Percentiles rank a stretch among this genome's conserved stretches.
Evolutionary conservation across 2,329 filamentous ascomycete species (phyloP).

Genomic region (Aureobasidium musti): DNA sequence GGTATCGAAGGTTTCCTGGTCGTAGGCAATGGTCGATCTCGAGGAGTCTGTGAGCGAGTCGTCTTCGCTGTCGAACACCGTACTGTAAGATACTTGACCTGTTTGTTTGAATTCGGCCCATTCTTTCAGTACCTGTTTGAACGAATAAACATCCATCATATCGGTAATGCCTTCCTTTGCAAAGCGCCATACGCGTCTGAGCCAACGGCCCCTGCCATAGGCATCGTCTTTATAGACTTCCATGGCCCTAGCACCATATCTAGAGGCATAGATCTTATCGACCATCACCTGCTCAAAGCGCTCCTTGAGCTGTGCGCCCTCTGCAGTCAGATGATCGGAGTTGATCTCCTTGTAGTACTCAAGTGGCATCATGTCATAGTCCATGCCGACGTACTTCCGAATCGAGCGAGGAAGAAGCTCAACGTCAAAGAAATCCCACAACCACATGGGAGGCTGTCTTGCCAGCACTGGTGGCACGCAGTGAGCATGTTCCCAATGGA

Average conservation of each 20-base stretch:
- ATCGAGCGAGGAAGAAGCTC: neutral
- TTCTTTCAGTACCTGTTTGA: neutral
- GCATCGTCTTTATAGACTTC: slow-evolving; percentile 11
- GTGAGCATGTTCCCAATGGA: neutral
- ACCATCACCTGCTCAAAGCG: slow-evolving; percentile 24
- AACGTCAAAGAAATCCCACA: neutral
- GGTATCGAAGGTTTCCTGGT: neutral
- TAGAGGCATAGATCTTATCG: slow-evolving; percentile 38
- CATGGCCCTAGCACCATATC: slow-evolving; percentile 37
- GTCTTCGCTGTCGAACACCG: neutral
- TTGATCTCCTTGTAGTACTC: neutral
- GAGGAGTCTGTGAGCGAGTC: too few relatives aligned
- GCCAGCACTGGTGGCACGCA: neutral
- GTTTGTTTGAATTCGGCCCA: neutral
- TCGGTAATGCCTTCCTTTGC: neutral
- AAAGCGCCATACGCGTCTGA: neutral
- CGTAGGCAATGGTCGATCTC: neutral
- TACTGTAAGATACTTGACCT: neutral
- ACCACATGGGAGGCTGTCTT: neutral
- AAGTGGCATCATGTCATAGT: slow-evolving; percentile 1
- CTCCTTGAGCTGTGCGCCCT: neutral
- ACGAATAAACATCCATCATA: too few relatives aligned
- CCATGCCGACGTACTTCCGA: neutral
- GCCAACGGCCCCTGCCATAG: slow-evolving; percentile 6
- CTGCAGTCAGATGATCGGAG: neutral